Evolutionary conservation across 192 early-diverging fungal species (phyloP).

Genomic region (Martensiomyces pterosporus): DNA sequence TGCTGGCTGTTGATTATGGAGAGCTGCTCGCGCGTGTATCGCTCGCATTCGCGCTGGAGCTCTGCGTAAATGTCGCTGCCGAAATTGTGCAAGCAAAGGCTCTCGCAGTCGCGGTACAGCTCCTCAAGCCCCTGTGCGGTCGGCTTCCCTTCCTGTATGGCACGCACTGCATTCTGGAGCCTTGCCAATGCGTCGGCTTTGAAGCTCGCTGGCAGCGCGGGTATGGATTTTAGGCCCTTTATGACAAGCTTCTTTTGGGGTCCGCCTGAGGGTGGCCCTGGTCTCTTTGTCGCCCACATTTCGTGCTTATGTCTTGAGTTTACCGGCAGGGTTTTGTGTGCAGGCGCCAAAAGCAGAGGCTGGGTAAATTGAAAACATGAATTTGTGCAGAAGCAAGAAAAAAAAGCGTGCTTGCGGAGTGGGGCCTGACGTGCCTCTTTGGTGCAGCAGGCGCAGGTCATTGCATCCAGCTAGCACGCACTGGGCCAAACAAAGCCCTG

Average conservation of each 20-base stretch:
- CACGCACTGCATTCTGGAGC: constrained; percentile 64
- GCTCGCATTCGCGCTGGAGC: constrained; percentile 55
- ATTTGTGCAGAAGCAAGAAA: too few species aligned
- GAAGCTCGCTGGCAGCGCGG: constrained; percentile 62
- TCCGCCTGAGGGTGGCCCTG: constrained; percentile 23
- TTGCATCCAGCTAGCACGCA: too few species aligned
- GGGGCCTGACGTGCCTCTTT: too few species aligned
- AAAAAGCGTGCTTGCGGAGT: too few species aligned
- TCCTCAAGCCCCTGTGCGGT: constrained; percentile 72
- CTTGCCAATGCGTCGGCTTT: constrained; percentile 60
- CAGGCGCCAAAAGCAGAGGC: too few species aligned
- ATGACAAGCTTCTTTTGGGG: constrained; percentile 38
- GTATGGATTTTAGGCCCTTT: constrained; percentile 28
- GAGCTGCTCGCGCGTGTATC: constrained; percentile 53
- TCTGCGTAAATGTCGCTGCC: constrained; percentile 58
- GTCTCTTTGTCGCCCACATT: constrained; percentile 47
- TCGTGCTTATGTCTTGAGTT: too few species aligned
- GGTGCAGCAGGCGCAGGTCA: too few species aligned
- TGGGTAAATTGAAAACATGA: too few species aligned
- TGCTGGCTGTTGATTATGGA: constrained; percentile 19
- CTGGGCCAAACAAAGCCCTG: too few species aligned
- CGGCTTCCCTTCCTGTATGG: constrained; percentile 63
- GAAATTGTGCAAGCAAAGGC: constrained; percentile 73
- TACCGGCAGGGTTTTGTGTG: too few species aligned
- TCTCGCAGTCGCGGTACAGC: constrained; percentile 81